Conservation (phyloP, 352 stramenopile species). For the Pythium coloratum region DNA sequence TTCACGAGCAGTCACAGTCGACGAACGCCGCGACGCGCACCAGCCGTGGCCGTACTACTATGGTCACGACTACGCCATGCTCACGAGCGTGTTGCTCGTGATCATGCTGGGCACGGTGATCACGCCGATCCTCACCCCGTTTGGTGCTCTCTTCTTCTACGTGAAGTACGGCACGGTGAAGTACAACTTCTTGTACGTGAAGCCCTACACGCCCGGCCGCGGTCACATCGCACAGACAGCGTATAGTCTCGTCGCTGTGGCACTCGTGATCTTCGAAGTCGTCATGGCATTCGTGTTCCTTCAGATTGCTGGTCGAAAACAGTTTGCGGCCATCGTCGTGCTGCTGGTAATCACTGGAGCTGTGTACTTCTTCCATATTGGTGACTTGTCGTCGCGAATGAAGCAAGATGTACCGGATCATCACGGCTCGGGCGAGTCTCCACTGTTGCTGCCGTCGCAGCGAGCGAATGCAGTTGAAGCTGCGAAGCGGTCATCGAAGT, state of each 20-base stretch:
- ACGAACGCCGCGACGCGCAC: constrained; percentile 48
- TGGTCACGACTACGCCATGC: constrained; percentile 76
- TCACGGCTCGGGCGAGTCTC: constrained; percentile 24
- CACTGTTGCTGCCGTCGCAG: constrained; percentile 20
- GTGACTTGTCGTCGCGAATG: constrained; percentile 39
- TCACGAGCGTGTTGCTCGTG: constrained; percentile 79
- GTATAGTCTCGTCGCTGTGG: constrained; percentile 62
- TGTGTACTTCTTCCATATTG: constrained; percentile 60
- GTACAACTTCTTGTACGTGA: constrained; percentile 84
- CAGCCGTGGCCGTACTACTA: constrained; percentile 65
- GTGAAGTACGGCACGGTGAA: constrained; percentile 72
- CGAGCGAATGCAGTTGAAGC: neutral
- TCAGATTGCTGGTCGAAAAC: constrained; percentile 49
- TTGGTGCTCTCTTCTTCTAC: constrained; percentile 81
- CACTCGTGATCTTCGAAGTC: constrained; percentile 71
- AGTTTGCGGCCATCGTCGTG: constrained; percentile 63
- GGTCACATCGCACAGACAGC: constrained; percentile 67
- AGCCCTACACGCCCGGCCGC: constrained; percentile 63
- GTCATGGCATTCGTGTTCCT: constrained; percentile 76
- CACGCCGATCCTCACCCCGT: constrained; percentile 75
- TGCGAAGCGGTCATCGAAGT: neutral
- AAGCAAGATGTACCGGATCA: constrained; percentile 38
- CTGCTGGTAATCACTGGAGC: constrained; percentile 43
- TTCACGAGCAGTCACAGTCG: constrained; percentile 55
- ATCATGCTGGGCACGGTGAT: constrained; percentile 75